Evolutionary conservation across 805 yeast species (phyloP), one percentile per base, ranked within the genome.

Genomic region (Lachancea kluyveri): DNA sequence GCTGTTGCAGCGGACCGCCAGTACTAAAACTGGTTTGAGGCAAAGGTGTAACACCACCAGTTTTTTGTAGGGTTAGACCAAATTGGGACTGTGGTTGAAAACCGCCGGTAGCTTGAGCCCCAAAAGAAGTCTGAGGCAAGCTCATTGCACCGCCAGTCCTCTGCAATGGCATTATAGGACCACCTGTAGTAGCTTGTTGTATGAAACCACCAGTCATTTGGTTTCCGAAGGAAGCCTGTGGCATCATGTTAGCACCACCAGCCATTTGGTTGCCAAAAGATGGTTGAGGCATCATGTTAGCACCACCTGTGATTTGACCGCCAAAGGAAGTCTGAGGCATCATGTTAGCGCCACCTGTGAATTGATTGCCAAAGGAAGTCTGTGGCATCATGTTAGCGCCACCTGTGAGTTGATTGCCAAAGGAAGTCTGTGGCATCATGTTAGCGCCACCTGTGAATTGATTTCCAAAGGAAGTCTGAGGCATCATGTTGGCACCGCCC

Each of bases 321-420:
- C 67, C 57, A 42, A 68, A 66, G 6, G 70, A 51, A 4, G 75
- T 74, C 41, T 69, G 74, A 8, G 71, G 60, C 22, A 43, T 35
- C 12, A 44, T 56, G 13, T 64, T 33, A 67, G 48, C 63, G 65
- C 54, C 28, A 67, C 52, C 62, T 38, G 49, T 45, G 10, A 28
- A 12, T 25, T 40, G 50, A 8, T 64, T 68, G 12, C 72, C 74
- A 30, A 67, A 67, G 2, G 66, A 41, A 2, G 67, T 62, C 30
- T 46, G 49, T 1, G 57, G 57, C 30, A 43, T 28, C 18, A 34
- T 15, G 49, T 42, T 27, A 52, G 67, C 50, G 42, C 46, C 58
- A 40, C 52, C 52, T 19, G 53, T 45, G 23, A 28, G 21, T 26
- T 44, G 33, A 12, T 31, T 41, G 17, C 52, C 70, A 45, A 66